Conservation (phyloP, 2,329 filamentous ascomycete species). For the Fusarium nygamai region DNA sequence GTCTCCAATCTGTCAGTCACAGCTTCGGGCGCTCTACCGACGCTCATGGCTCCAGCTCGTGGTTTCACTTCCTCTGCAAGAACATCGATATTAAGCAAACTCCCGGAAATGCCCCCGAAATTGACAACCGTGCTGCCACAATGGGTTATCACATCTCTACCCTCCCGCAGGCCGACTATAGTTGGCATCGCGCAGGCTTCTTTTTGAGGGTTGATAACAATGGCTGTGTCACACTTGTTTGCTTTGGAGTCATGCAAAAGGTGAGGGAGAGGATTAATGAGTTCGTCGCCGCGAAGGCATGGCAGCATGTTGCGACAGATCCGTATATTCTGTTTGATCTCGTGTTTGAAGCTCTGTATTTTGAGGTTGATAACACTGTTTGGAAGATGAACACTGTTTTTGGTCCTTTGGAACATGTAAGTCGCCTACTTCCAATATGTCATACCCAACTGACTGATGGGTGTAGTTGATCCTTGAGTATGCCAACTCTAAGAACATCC, state of each 20-base stretch:
- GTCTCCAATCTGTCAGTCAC: conserved; percentile 46
- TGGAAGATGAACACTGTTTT: conserved; percentile 47
- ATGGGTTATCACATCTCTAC: conserved; percentile 39
- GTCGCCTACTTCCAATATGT: not conserved
- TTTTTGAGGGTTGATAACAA: conserved; percentile 38
- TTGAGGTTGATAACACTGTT: conserved; percentile 43
- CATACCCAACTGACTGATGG: not conserved
- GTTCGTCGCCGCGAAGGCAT: conserved; percentile 38
- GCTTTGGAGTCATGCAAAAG: conserved; percentile 39
- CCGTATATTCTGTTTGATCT: conserved; percentile 46
- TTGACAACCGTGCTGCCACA: conserved; percentile 40
- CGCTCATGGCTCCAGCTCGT: conserved; percentile 40
- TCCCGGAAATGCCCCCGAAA: conserved; percentile 27
- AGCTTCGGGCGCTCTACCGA: conserved; percentile 46
- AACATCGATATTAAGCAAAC: conserved; percentile 41
- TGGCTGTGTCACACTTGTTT: conserved; percentile 35
- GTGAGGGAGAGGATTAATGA: conserved; percentile 38
- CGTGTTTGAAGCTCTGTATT: conserved; percentile 42
- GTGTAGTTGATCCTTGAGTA: conserved; percentile 41
- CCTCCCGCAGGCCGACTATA: conserved; percentile 44
- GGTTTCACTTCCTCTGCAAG: conserved; percentile 52
- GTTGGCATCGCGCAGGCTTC: conserved; percentile 43
- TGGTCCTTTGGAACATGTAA: conserved; percentile 44
- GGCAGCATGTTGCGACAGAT: conserved; percentile 37
- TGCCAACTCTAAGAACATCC: conserved; percentile 36